Evolutionary conservation across 192 early-diverging fungal species (phyloP).

Genomic region (Backusella mclennaniae): DNA sequence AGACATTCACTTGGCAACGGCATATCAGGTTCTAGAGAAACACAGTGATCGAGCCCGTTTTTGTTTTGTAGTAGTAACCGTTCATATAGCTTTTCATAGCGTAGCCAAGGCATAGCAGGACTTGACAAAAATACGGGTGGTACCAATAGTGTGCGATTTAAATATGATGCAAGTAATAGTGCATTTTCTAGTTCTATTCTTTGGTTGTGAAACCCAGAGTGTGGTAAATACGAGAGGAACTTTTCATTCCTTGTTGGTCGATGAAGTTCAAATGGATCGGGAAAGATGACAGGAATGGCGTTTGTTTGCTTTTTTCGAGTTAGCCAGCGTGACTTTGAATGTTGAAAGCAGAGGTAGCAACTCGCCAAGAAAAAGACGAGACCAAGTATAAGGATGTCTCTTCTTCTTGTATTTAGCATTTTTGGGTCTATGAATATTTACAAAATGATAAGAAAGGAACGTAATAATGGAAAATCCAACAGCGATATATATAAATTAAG

Average conservation of each 20-base stretch:
- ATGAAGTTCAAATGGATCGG: conserved; percentile 20
- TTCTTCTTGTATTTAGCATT: neutral
- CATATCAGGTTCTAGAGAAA: conserved; percentile 27
- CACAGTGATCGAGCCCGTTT: conserved; percentile 51
- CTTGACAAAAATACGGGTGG: conserved; percentile 51
- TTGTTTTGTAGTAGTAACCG: conserved; percentile 54
- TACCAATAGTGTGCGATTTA: conserved; percentile 53
- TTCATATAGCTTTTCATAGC: conserved; percentile 45
- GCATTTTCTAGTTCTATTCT: conserved; percentile 47
- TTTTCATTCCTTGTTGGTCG: conserved; percentile 26
- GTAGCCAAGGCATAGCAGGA: conserved; percentile 52
- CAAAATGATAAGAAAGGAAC: neutral
- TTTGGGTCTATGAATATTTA: neutral
- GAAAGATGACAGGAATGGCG: conserved; percentile 20
- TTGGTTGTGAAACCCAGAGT: conserved; percentile 44
- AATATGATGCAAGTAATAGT: conserved; percentile 51
- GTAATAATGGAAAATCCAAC: neutral
- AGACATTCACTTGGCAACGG: conserved; percentile 53
- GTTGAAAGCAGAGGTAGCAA: neutral
- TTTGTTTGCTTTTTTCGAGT: neutral
- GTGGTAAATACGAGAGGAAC: conserved; percentile 38
- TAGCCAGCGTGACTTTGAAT: neutral
- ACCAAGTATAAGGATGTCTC: neutral
- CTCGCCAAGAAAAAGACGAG: neutral
- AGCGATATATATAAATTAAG: neutral